Base-by-base conservation (phyloP, 768 basidiomycete genomes). In the Pleurotus tuoliensis region DNA sequence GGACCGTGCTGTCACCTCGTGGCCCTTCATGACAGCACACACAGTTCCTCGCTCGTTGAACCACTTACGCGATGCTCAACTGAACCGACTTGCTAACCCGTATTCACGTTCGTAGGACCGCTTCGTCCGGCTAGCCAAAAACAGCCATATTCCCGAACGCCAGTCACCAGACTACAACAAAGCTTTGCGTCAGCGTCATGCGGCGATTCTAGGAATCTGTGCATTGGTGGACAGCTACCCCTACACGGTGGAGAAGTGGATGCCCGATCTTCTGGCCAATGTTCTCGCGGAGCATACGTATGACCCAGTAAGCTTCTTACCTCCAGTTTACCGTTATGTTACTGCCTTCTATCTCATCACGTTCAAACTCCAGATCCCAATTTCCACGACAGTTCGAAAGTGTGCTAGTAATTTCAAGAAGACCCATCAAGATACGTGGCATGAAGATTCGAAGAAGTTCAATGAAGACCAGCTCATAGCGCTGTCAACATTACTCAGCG, bases 141-240 rank as follows among this genome's bases (percentile, higher is more conserved):
- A 80, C 59, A 86, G 82, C 57, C 78, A 78, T 49, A 77, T 94
- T 30, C 91, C 91, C 0, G 56, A 69, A 40, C 80, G 90, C 24
- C 74, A 83, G 55, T 81, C 88, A 45, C 76, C 84, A 54, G 60
- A 76, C 62, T 95, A 94, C 69, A 86, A 82, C 57, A 74, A 76
- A 46, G 82, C 87, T 5, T 73, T 95, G 12, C 83, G 92, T 24
- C 83, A 88, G 65, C 82, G 91, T 20, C 94, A 97, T 69, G 90
- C 92, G 22, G 94, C 94, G 1, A 90, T 98, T 56, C 78, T 98
- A 47, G 96, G 96, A n/a, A 86, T 95, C 44, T 92, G 92, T 61
- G 92, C 96, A 4, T 75, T 98, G 30, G 84, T 98, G 34, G 92
- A 95, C 63, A 95, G 94, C 56, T 96, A 90, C 68, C 96, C 96